Evolutionary conservation across 2,329 filamentous ascomycete genomes (phyloP), one percentile per base, ranked within the genome.

Genomic region (Talaromyces sp.): DNA sequence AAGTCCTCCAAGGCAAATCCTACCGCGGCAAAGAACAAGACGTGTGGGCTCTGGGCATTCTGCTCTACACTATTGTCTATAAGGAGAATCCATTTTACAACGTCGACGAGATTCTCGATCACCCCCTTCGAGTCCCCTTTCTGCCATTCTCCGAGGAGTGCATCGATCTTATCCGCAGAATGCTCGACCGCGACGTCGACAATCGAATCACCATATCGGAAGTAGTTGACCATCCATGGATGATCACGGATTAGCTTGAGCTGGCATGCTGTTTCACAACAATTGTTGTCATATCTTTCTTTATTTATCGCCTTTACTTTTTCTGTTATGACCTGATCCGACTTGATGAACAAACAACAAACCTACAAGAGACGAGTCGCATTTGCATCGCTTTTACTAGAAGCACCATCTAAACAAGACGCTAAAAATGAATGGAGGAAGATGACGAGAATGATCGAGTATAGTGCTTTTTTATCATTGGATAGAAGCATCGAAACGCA

Each of bases 71-170:
- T 33, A 97, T 99, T 74, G 90, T 98, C 73, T 99, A 99, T 85
- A 99, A 98, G 81, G 95, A 99, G 80, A 99, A 99, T 74, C 94
- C 95, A 0, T 99, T 97, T 78, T 98, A 98, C 84, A 96, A 91
- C 78, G 95, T 98, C 73, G 95, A 99, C 77, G 95, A 99, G 82
- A 99, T 99, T 74, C 96, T 98, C 87, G 95, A 99, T 76, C 93
- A 94, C 73, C 94, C 97, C 71, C 83, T 99, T 66, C 87, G 95
- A 57, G 89, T 99, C 33, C 95, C 95, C 0, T 97, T 80, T 68
- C 69, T 82, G 22, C 80, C 80, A 4, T 82, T 81, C 67, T 80
- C 92, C 77, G 93, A 97, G 69, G 90, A 93, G 70, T 97, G 93
- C 77, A 96, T 99, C 70, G 90, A 97, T 72, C 83, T 99, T 61